phyloP scores from a whole-genome alignment of 164 flowering plant species.

The Protea cynaroides region DNA sequence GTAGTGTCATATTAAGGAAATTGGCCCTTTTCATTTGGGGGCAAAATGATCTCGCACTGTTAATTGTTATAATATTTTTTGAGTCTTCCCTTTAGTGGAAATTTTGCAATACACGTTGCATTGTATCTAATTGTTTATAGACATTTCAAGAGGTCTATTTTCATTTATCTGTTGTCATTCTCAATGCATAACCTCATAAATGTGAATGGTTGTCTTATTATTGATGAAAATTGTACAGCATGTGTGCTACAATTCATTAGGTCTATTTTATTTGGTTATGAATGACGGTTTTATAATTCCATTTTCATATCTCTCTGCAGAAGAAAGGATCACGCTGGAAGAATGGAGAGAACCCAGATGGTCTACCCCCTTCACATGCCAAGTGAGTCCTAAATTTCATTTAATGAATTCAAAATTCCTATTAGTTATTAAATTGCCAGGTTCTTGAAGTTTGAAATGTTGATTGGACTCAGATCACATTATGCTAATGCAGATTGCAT shows the following conservation, averaged over 20 bases:
- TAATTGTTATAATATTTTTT: background rate
- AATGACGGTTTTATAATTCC: background rate
- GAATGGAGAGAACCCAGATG: slow-evolving; percentile 72
- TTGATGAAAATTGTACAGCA: no score
- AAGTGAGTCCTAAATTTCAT: slow-evolving; percentile 42
- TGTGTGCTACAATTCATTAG: no score
- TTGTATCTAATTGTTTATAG: background rate
- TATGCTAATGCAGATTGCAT: slow-evolving; percentile 53
- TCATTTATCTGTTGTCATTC: no score
- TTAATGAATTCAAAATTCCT: background rate
- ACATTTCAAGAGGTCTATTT: background rate
- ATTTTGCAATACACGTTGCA: background rate
- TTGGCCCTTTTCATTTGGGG: no score
- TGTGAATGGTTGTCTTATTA: no score
- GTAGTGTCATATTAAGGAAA: no score
- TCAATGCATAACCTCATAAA: no score
- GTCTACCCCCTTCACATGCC: slow-evolving; percentile 51
- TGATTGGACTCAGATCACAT: slow-evolving; percentile 7
- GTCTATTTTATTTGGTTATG: background rate
- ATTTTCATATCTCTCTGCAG: slow-evolving; percentile 31
- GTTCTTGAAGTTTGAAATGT: slow-evolving; percentile 2
- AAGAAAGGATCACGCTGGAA: slow-evolving; percentile 63
- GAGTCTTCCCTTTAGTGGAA: background rate
- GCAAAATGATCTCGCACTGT: background rate
- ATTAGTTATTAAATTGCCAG: background rate